Evolutionary conservation across 177 flowering plant genomes (phyloP).

Genomic region (Vitis hybrid): DNA sequence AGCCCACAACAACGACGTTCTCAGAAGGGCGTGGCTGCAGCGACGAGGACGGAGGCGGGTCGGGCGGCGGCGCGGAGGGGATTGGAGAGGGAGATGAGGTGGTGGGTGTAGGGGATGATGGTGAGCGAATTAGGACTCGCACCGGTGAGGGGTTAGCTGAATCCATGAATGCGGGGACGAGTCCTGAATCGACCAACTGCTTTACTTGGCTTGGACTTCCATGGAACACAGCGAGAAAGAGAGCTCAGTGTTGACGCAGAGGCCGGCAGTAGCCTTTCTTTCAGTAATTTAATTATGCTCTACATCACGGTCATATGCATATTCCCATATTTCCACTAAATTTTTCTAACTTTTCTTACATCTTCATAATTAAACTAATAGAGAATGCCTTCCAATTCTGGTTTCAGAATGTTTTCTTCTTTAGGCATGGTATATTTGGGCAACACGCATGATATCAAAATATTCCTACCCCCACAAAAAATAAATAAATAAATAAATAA

Average conservation of each 20-base stretch:
- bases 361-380: no score
- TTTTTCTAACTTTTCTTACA: no score
- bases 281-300: neutral
- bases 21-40: slow-evolving; percentile 29
- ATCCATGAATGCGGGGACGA: slow-evolving; percentile 11
- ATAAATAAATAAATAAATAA: no score
- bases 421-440: no score
- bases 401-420: no score
- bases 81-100: slow-evolving; percentile 18
- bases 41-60: slow-evolving; percentile 15
- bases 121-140: slow-evolving; percentile 63
- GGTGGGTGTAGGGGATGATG: slow-evolving; percentile 19
- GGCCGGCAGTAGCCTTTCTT: neutral
- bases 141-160: slow-evolving; percentile 29
- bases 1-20: slow-evolving; percentile 81
- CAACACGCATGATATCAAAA: no score
- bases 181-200: neutral
- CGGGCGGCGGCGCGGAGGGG: slow-evolving; percentile 9
- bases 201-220: neutral
- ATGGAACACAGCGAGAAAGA: neutral
- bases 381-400: no score
- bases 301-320: neutral
- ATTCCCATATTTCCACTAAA: no score
- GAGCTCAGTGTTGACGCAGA: neutral
- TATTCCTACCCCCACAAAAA: no score